Conservation (phyloP, 225 moss, liverwort and hornwort species). For the Takakia lepidozioides region DNA sequence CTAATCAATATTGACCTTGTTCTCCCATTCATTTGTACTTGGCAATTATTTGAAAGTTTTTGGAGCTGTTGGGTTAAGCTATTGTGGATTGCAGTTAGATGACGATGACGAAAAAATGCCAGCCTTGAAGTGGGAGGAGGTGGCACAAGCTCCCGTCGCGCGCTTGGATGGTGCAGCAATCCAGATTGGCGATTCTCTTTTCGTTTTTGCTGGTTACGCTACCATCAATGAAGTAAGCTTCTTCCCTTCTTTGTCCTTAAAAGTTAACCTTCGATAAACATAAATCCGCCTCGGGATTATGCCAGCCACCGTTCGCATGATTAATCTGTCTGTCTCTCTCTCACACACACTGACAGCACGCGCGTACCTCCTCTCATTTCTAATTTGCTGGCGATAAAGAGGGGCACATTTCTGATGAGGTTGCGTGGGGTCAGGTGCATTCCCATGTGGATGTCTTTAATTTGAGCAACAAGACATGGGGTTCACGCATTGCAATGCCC, state of each 20-base stretch:
- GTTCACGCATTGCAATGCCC: constrained; percentile 29
- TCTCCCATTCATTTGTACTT: background rate
- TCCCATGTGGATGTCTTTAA: constrained; percentile 50
- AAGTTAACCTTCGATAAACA: background rate
- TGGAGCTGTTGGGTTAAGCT: background rate
- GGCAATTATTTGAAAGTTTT: background rate
- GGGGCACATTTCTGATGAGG: no score
- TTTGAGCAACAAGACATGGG: constrained; percentile 32
- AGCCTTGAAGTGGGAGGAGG: constrained; percentile 40
- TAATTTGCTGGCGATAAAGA: no score
- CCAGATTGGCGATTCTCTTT: constrained; percentile 32
- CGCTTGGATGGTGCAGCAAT: constrained; percentile 61
- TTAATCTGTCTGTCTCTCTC: no score
- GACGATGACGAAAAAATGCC: background rate
- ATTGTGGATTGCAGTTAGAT: constrained; percentile 7
- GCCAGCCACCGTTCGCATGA: no score
- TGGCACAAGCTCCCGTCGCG: constrained; percentile 33
- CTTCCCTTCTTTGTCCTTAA: background rate
- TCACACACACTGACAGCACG: no score
- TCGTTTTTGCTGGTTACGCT: constrained; percentile 47
- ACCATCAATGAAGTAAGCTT: constrained; percentile 42
- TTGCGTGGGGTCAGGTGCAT: constrained; percentile 35
- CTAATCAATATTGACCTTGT: background rate
- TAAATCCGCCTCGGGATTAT: no score
- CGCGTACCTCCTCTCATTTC: no score